These are phyloP conservation scores for Claviceps africana DNA, from an alignment of 2,329 filamentous ascomycete species.

Conservation along the genomic window DNA sequence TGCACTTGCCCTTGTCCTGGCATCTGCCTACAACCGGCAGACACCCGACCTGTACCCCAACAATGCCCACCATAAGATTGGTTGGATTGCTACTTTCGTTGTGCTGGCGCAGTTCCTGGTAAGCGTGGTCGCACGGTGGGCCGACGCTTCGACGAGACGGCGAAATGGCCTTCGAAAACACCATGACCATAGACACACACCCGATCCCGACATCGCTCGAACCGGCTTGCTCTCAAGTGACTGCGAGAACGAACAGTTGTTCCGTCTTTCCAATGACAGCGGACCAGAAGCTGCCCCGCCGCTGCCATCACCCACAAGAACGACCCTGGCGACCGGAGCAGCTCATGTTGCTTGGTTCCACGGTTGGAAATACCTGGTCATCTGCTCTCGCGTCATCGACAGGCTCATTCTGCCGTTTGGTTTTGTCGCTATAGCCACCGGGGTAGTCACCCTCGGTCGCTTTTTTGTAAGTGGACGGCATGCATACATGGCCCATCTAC, in stretches of 20 bases:
- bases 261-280: conserved; percentile 56
- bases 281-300: conserved; percentile 34
- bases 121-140: conserved; percentile 48
- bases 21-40: conserved; percentile 59
- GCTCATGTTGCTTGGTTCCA: conserved; percentile 40
- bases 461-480: conserved; percentile 54
- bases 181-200: conserved; percentile 44
- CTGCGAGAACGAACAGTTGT: conserved; percentile 31
- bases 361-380: conserved; percentile 41
- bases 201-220: conserved; percentile 34
- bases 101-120: conserved; percentile 56
- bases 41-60: conserved; percentile 78
- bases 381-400: conserved; percentile 56
- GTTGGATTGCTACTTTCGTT: conserved; percentile 69
- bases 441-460: conserved; percentile 63
- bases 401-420: conserved; percentile 65
- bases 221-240: neutral
- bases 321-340: conserved; percentile 39
- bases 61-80: conserved; percentile 78
- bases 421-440: conserved; percentile 57
- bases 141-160: conserved; percentile 12
- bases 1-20: conserved; percentile 48
- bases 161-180: conserved; percentile 10
- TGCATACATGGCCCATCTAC: neutral
- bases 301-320: conserved; percentile 25